Evolutionary conservation across 2,329 filamentous ascomycete species (phyloP).

Genomic region (Trichoderma atrobrunneum): DNA sequence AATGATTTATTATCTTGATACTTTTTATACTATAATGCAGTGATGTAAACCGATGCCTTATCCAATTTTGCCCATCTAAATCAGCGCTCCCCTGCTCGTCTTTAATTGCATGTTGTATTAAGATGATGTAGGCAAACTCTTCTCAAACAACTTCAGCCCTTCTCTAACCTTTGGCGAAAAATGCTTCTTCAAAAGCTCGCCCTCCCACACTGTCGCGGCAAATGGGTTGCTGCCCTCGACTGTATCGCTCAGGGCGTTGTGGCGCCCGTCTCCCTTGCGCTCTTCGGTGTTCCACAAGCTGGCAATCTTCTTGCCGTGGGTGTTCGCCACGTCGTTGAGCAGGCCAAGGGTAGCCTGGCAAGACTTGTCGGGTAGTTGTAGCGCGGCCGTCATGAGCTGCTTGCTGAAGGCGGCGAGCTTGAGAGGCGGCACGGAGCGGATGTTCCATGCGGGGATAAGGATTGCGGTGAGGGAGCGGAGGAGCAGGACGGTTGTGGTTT

Average conservation of each 20-base stretch:
- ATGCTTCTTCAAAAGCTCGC: constrained; percentile 79
- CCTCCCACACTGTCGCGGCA: constrained; percentile 88
- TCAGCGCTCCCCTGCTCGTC: neutral
- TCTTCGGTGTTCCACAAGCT: constrained; percentile 96
- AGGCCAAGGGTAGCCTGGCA: constrained; percentile 75
- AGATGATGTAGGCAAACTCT: constrained; percentile 48
- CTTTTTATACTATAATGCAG: neutral
- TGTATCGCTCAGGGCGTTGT: constrained; percentile 68
- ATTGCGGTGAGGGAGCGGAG: constrained; percentile 81
- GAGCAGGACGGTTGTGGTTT: constrained; percentile 90
- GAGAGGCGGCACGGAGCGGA: constrained; percentile 73
- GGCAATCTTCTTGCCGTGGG: constrained; percentile 76
- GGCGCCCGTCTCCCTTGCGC: constrained; percentile 84
- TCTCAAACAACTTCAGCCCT: constrained; percentile 66
- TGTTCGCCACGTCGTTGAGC: constrained; percentile 72
- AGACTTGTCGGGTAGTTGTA: constrained; percentile 91
- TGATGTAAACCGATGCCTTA: neutral
- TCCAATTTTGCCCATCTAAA: neutral
- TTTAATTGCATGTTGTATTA: neutral
- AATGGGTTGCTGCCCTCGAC: constrained; percentile 89
- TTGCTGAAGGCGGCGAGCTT: constrained; percentile 92
- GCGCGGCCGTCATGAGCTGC: constrained; percentile 74
- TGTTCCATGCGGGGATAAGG: constrained; percentile 71
- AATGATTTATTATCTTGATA: neutral
- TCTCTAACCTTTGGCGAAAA: constrained; percentile 85